phyloP scores from a whole-genome alignment of 2,329 filamentous ascomycete species.

The Phaeosphaeria sp. region DNA sequence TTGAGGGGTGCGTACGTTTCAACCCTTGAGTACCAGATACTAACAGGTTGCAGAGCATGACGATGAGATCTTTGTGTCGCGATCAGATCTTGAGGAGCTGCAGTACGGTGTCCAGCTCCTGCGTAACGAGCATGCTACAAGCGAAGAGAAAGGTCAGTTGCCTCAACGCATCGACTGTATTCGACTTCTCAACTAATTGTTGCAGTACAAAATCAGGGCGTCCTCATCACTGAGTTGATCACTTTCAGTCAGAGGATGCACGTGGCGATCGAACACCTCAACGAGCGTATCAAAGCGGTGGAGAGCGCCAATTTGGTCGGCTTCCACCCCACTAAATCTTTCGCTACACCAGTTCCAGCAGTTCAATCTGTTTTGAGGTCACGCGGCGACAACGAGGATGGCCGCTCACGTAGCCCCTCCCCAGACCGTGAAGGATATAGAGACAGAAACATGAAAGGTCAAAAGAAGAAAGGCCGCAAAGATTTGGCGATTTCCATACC shows the following conservation, averaged over 20 bases:
- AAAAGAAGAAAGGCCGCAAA: constrained; percentile 13
- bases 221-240: constrained; percentile 1
- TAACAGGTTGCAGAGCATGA: not conserved
- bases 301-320: not conserved
- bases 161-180: not conserved
- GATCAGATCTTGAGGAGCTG: not conserved
- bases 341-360: not conserved
- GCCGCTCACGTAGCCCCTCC: constrained; percentile 6
- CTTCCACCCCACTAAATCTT: too few relatives aligned
- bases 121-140: not conserved
- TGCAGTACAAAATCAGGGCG: constrained; percentile 1
- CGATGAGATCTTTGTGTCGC: not conserved
- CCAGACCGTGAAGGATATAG: not conserved
- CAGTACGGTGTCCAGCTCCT: constrained; percentile 1
- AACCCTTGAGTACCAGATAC: too few relatives aligned
- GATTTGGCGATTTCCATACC: constrained; percentile 18
- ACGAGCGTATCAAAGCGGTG: constrained; percentile 76
- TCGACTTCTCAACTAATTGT: not conserved
- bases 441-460: not conserved
- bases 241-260: not conserved
- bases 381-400: not conserved
- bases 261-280: constrained; percentile 53
- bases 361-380: not conserved
- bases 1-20: not conserved
- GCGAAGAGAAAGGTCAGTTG: constrained; percentile 1